Evolutionary conservation across 2,329 filamentous ascomycete species (phyloP), one percentile per base, ranked within the genome.

Genomic region (Neofusicoccum kwambonambiense): DNA sequence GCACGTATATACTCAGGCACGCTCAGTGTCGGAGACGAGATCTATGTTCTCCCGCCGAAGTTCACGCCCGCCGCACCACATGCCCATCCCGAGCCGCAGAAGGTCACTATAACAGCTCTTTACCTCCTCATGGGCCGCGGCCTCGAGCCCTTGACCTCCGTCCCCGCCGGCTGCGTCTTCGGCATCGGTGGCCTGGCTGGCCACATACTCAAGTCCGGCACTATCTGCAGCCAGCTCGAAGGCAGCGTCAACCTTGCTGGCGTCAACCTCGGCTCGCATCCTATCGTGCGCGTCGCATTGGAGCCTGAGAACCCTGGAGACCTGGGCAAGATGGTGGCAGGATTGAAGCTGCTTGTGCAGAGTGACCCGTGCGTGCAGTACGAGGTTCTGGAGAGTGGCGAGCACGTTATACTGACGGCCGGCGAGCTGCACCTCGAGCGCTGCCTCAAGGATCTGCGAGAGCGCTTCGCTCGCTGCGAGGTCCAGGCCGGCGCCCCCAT

Each of bases 321-420:
- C 74, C 82, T 99, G 22, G 90, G 95, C 75, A 97, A 96, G 80
- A 96, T 99, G 93, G 93, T 99, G 64, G 85, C 87, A 5, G 95
- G 95, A 0, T 81, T 99, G 61, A 89, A 89, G 67, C 81, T 99
- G 17, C 86, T 99, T 0, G 93, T 97, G 37, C 93, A 97, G 74
- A 96, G 93, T 71, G 95, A 99, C 72, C 94, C 95, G 0, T 98
- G 95, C 72, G 95, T 94, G 13, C 89, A 96, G 75, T 99, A 99
- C 71, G 93, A 98, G 75, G 92, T 96, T 58, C 89, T 98, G 61
- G 86, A 89, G 64, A 97, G 90, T 70, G 95, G 95, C 64, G 95
- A 99, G 78, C 95, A 99, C 76, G 95, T 99, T 47, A 87, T 99
- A 22, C 79, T 97, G 42, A 98, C 95, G 0, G 95, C 95, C 5